phyloP scores from a whole-genome alignment of 257 asterid genomes.

The Phtheirospermum japonicum region DNA sequence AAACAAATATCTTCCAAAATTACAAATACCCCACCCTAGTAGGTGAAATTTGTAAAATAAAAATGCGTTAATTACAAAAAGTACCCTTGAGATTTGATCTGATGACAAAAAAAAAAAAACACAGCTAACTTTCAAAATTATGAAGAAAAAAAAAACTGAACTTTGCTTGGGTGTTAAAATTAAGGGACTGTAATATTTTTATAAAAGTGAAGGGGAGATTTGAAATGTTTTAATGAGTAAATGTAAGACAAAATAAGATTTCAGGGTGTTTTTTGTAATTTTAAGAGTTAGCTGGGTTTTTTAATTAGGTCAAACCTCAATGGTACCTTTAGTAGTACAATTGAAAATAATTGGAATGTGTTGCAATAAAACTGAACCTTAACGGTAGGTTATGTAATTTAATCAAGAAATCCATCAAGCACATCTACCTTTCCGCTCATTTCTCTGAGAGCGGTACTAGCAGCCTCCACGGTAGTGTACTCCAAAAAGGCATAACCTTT shows the following conservation, averaged over 20 bases:
- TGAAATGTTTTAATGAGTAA: no score
- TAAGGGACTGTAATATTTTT: no score
- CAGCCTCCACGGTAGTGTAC: slow-evolving; percentile 91
- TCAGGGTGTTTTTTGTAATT: no score
- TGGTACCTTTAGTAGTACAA: not conserved
- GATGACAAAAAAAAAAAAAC: no score
- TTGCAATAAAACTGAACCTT: not conserved
- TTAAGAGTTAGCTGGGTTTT: no score
- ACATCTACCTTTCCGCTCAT: slow-evolving; percentile 87
- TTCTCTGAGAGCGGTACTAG: slow-evolving; percentile 70
- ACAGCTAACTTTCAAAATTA: no score
- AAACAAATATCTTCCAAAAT: not conserved
- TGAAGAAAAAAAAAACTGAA: no score
- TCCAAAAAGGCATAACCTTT: slow-evolving; percentile 88
- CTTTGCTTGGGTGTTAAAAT: no score
- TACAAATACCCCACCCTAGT: not conserved
- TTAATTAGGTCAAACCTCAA: not conserved
- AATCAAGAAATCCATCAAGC: not conserved
- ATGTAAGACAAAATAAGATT: no score
- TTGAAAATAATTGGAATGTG: not conserved
- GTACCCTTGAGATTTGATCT: no score
- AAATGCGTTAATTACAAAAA: not conserved
- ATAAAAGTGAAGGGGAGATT: no score
- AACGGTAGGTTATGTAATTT: not conserved
- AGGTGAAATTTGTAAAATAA: not conserved